Evolutionary conservation across 805 yeast species (phyloP).

Genomic region (Ogataea ganodermae): DNA sequence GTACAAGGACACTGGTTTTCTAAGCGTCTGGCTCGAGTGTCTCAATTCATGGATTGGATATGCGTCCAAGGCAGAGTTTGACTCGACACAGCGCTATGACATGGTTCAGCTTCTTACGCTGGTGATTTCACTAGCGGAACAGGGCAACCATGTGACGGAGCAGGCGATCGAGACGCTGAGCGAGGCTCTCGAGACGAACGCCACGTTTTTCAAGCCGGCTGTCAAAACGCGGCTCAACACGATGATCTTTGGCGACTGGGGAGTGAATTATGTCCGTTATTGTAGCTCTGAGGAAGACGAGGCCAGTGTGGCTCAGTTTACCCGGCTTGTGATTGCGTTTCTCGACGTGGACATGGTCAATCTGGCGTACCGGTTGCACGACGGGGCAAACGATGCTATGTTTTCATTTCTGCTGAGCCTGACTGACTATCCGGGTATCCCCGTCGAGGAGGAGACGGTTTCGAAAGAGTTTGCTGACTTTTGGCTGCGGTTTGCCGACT

Average conservation of each 20-base stretch:
- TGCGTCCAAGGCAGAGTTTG: slow-evolving; percentile 39
- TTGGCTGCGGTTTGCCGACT: slow-evolving; percentile 69
- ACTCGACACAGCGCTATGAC: slow-evolving; percentile 32
- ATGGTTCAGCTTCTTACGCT: slow-evolving; percentile 19
- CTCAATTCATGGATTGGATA: slow-evolving; percentile 41
- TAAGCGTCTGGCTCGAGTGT: slow-evolving; percentile 32
- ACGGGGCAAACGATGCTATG: slow-evolving; percentile 40
- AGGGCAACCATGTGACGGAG: slow-evolving; percentile 16
- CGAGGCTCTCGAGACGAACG: slow-evolving; percentile 49
- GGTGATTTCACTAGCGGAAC: slow-evolving; percentile 23
- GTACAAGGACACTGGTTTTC: slow-evolving; percentile 9
- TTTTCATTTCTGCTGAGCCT: slow-evolving; percentile 52
- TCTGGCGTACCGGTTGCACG: slow-evolving; percentile 42
- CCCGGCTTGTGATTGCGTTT: slow-evolving; percentile 47
- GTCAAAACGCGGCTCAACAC: slow-evolving; percentile 35
- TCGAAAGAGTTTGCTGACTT: slow-evolving; percentile 59
- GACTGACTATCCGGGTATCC: slow-evolving; percentile 57
- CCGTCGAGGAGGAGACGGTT: slow-evolving; percentile 60
- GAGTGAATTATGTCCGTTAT: slow-evolving; percentile 39
- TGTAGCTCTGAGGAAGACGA: slow-evolving; percentile 35
- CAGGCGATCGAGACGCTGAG: slow-evolving; percentile 39
- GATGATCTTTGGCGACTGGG: slow-evolving; percentile 49
- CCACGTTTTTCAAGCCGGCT: slow-evolving; percentile 39
- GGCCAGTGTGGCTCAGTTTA: slow-evolving; percentile 44
- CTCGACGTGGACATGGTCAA: slow-evolving; percentile 48